These are phyloP conservation scores for Dryas drummondii DNA, from an alignment of 306 rosid genomes.

Conservation along the genomic window DNA sequence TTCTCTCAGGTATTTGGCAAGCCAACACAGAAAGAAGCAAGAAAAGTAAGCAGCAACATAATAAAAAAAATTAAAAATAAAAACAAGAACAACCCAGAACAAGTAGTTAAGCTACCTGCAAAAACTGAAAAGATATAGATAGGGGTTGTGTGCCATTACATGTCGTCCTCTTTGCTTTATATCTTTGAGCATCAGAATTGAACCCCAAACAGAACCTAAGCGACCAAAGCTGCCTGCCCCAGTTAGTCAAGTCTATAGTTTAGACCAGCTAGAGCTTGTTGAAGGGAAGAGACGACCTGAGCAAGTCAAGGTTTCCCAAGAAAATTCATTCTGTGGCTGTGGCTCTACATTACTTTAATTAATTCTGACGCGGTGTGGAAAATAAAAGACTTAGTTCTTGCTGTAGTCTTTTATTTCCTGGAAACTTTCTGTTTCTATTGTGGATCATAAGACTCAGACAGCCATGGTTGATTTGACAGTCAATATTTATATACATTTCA, in stretches of 20 bases:
- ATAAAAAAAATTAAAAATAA: too few species aligned
- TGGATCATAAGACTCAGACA: too few species aligned
- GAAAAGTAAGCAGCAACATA: neutral
- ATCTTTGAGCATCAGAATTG: neutral
- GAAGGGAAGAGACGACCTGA: conserved; percentile 25
- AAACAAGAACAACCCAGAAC: neutral
- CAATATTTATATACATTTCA: neutral
- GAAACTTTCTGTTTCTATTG: neutral
- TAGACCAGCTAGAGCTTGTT: neutral
- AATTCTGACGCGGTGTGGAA: conserved; percentile 7
- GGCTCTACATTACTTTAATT: neutral
- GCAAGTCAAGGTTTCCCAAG: conserved; percentile 28
- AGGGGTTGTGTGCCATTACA: neutral
- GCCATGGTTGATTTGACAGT: neutral
- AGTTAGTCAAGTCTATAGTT: conserved; percentile 9
- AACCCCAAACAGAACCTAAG: neutral
- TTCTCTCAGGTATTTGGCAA: neutral
- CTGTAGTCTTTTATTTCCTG: neutral
- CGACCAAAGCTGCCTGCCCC: neutral
- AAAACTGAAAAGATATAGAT: neutral
- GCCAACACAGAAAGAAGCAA: conserved; percentile 1
- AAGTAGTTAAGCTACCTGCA: neutral
- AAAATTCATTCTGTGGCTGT: conserved; percentile 13
- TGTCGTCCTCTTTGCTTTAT: neutral
- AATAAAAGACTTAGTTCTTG: too few species aligned